These are phyloP conservation scores for Parafenestella ontariensis DNA, from an alignment of 2,329 filamentous ascomycete species.

Conservation along the genomic window DNA sequence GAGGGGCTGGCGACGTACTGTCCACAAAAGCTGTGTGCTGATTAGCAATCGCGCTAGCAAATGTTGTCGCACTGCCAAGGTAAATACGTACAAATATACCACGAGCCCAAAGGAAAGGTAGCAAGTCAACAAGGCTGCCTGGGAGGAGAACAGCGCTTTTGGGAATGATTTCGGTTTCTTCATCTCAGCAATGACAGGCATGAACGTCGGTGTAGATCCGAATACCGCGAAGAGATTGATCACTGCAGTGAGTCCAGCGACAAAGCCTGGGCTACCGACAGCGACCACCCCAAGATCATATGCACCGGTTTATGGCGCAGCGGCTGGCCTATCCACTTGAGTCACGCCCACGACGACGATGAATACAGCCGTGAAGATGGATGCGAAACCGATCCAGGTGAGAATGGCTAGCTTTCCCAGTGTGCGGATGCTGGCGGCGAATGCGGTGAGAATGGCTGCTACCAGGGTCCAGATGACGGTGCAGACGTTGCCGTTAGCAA, in stretches of 20 bases:
- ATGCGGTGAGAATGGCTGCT: not conserved
- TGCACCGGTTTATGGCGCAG: not conserved
- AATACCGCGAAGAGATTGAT: slow-evolving; percentile 1
- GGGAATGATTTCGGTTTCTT: not conserved
- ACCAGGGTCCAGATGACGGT: not conserved
- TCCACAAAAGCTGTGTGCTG: no score
- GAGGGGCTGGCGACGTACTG: not conserved
- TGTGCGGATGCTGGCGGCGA: not conserved
- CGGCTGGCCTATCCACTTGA: slow-evolving; percentile 2
- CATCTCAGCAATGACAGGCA: slow-evolving; percentile 6
- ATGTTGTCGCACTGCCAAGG: no score
- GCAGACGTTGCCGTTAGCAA: slow-evolving; percentile 2
- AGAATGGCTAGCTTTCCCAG: not conserved
- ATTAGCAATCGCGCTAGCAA: no score
- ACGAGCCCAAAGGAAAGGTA: no score
- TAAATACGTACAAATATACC: no score
- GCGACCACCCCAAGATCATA: not conserved
- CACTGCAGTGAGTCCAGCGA: not conserved
- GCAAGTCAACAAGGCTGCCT: no score
- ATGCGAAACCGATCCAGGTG: slow-evolving; percentile 3
- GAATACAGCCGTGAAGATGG: slow-evolving; percentile 5
- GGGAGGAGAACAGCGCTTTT: not conserved
- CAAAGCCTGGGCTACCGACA: not conserved
- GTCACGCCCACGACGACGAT: slow-evolving; percentile 6
- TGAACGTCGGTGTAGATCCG: not conserved